These are phyloP conservation scores for Claviceps lovelessii DNA, from an alignment of 2,329 filamentous ascomycete genomes.

Conservation along the genomic window DNA sequence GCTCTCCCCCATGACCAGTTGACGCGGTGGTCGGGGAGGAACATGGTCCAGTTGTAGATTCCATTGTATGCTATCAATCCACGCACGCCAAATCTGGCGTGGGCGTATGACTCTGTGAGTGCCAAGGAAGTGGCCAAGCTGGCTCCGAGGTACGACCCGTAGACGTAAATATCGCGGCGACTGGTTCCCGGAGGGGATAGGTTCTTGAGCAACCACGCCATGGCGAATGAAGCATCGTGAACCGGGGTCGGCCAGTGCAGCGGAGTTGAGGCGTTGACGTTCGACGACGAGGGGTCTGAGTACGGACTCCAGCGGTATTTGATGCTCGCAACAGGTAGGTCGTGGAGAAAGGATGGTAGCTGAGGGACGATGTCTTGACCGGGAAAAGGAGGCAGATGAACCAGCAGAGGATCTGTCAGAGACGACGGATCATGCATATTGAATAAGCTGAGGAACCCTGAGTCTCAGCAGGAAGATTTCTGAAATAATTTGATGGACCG, in stretches of 20 bases:
- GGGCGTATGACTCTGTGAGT: constrained; percentile 37
- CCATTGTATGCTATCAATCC: constrained; percentile 44
- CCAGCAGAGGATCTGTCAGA: constrained; percentile 28
- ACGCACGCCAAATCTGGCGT: constrained; percentile 31
- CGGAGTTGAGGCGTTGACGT: constrained; percentile 9
- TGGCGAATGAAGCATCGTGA: constrained; percentile 41
- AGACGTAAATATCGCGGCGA: constrained; percentile 30
- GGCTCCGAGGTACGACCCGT: constrained; percentile 44
- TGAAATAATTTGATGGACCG: not conserved
- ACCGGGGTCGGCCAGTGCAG: constrained; percentile 41
- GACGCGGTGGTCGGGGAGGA: constrained; percentile 37
- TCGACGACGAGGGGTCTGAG: constrained; percentile 7
- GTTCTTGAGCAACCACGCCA: constrained; percentile 35
- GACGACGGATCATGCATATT: constrained; percentile 25
- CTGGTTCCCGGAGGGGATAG: constrained; percentile 22
- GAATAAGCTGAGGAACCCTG: constrained; percentile 22
- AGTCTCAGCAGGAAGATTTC: not conserved
- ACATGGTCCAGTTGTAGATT: constrained; percentile 50
- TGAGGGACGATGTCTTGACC: constrained; percentile 13
- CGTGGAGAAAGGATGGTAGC: constrained; percentile 27
- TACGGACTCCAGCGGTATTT: constrained; percentile 42
- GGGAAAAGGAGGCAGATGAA: constrained; percentile 41
- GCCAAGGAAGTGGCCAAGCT: constrained; percentile 41
- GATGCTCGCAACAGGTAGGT: constrained; percentile 36
- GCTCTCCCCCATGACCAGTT: constrained; percentile 17